Base-by-base conservation (phyloP, 1,139 yeast species). In the Arxiozyma heterogenica region DNA sequence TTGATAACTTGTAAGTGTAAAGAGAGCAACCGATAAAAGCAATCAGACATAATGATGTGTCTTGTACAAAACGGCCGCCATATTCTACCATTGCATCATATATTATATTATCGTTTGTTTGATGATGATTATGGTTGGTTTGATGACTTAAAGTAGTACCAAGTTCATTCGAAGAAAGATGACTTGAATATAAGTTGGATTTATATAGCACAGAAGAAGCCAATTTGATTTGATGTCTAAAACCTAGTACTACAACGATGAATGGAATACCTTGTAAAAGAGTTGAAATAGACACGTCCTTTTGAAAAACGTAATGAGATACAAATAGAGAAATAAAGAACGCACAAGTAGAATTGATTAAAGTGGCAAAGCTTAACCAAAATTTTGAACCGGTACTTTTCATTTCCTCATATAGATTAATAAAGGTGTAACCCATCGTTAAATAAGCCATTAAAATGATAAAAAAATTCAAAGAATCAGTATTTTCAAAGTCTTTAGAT, bases 221-320 rank as follows among this genome's bases (percentile, higher is more conserved):
- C 61, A 91, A 78, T 34, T 83, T 77, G 30, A 89, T 81, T 66
- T 93, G 90, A 69, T 88, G 89, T 66, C 90, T 91, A 72, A 93
- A 93, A 1, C 98, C 98, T 64, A 93, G 82, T 11, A 91, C 84
- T 27, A 96, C 93, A 22, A 91, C 96, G 64, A 93, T 77, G 71
- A 93, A 93, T 27, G 98, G 98, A 51, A 93, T 74, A 15, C 98
- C 98, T 74, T 93, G 98, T 53, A 93, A 81, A 61, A 93, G 76
- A 57, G 90, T 83, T 57, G 87, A 74, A 55, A 89, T 76, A 7
- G 96, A 82, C 42, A 93, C 86, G 52, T 76, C 78, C 48, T 77
- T 68, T 44, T 75, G 72, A n/a, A 83, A 65, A 53, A 78, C 69
- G 51, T 65, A 65, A 21, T 70, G 70, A 39, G 89, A 81, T 38